A percentile compares a stretch with the other conserved stretches of the same genome.
phyloP scores from a whole-genome alignment of 2,329 filamentous ascomycete genomes.

The Epicoccum sorghinum region DNA sequence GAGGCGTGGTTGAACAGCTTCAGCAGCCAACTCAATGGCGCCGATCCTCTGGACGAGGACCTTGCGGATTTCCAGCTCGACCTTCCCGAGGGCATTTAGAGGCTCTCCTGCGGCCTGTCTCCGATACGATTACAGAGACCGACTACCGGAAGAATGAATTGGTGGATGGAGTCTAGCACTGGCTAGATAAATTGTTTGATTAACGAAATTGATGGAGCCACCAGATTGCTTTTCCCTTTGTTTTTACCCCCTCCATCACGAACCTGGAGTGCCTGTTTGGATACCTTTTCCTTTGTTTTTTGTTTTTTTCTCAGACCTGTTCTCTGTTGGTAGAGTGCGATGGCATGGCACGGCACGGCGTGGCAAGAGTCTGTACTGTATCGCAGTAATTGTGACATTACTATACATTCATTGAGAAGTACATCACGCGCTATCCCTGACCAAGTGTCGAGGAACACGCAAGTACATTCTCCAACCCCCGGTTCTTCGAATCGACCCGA shows the following conservation, averaged over 20 bases:
- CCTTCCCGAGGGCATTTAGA: conserved; percentile 40
- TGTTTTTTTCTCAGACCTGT: background rate
- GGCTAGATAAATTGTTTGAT: background rate
- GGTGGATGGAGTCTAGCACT: background rate
- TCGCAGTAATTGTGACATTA: conserved; percentile 9
- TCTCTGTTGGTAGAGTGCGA: no score
- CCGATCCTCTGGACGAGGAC: conserved; percentile 38
- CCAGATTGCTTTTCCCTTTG: conserved; percentile 8
- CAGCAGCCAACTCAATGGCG: conserved; percentile 29
- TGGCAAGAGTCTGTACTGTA: background rate
- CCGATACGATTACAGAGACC: background rate
- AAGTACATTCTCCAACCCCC: no score
- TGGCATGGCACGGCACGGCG: background rate
- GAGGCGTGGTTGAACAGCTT: conserved; percentile 43
- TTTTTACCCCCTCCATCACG: conserved; percentile 5
- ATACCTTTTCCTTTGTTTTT: conserved; percentile 8
- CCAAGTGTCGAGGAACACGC: no score
- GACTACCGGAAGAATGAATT: no score
- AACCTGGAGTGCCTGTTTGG: conserved; percentile 12
- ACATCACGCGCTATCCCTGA: no score
- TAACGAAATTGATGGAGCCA: background rate
- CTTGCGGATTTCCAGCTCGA: conserved; percentile 39
- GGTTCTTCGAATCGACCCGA: no score
- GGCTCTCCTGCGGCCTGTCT: background rate
- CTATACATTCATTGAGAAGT: conserved; percentile 5